Evolutionary conservation across 2,329 filamentous ascomycete species (phyloP), one percentile per base, ranked within the genome.

Genomic region (Lecanoromycetidae sp.): DNA sequence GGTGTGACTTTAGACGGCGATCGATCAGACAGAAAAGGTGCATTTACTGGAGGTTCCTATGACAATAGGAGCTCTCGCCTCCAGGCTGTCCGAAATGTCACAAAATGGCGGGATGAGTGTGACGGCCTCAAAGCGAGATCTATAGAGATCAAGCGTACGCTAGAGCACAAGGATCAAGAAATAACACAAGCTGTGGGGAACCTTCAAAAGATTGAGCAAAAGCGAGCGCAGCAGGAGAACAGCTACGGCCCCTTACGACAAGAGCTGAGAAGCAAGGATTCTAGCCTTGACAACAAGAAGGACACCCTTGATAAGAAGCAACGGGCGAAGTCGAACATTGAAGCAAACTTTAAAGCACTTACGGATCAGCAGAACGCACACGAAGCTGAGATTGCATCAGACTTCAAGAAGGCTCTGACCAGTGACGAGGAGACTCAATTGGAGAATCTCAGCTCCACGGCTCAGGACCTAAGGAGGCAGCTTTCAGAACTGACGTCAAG

Each of bases 1-100:
- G 88, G 87, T 27, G 94, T 98, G 55, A 98, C 91, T 0, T 84
- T 86, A 3, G 88, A 96, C 48, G 91, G 91, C 63, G 90, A 96
- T 64, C 86, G 86, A 26, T 88, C 87, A 1, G 93, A 95, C 66
- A 94, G 93, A 68, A 84, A 90, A 57, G 91, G 91, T 65, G 90
- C 88, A 12, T 79, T 98, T 70, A 95, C 87, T 40, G 91, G 91
- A 71, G 91, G 91, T 57, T 98, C 83, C 60, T 83, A 94, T 53
- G 91, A 98, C 60, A 78, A 84, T 9, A 77, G 84, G 27, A 82
- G 81, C 55, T 96, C 90, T 1, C 82, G 90, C 19, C 72, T 96
- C n/a, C 82, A 90, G 57, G 87, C 84, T 23, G 82, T 94, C 25
- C 81, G 82, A 50, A 74, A 78, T 4, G 77, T 90, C 26, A 78